phyloP scores from a whole-genome alignment of 1,284 basidiomycete species.

The Apiotrichum siamense region DNA sequence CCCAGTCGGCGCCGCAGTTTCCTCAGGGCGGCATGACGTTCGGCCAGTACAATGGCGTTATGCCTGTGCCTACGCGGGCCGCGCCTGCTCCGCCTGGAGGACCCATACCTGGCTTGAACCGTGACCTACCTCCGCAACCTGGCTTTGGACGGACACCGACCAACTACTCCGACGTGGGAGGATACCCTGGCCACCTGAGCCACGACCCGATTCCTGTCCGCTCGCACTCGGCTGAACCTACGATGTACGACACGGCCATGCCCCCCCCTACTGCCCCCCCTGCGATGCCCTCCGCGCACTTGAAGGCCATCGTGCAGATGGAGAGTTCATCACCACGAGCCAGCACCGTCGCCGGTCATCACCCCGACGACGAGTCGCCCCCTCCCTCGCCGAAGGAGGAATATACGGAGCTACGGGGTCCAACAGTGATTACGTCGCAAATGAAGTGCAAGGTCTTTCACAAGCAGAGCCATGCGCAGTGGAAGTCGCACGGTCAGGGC shows the following conservation, averaged over 20 bases:
- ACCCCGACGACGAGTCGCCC: slow-evolving; percentile 4
- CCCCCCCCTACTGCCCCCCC: background rate
- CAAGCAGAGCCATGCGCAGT: slow-evolving; percentile 90
- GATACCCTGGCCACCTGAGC: background rate
- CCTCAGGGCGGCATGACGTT: background rate
- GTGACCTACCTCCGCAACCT: background rate
- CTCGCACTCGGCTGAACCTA: slow-evolving; percentile 3
- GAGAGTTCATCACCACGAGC: slow-evolving; percentile 1
- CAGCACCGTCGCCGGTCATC: background rate
- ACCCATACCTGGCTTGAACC: background rate
- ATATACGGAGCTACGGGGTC: slow-evolving; percentile 54
- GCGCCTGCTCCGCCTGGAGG: background rate
- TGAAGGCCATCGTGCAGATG: slow-evolving; percentile 3
- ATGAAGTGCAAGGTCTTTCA: slow-evolving; percentile 99
- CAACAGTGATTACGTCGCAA: slow-evolving; percentile 72
- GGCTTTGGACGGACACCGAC: background rate
- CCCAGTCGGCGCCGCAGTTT: background rate
- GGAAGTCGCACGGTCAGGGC: slow-evolving; percentile 89
- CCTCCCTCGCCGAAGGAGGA: slow-evolving; percentile 47
- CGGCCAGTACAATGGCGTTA: background rate
- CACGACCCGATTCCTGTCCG: background rate
- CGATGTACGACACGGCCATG: background rate
- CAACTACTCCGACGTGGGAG: slow-evolving; percentile 2
- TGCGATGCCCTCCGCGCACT: slow-evolving; percentile 10
- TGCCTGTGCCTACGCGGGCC: background rate